Base-by-base conservation (phyloP, 2,329 filamentous ascomycete species). In the Nannizziopsis barbatae region DNA sequence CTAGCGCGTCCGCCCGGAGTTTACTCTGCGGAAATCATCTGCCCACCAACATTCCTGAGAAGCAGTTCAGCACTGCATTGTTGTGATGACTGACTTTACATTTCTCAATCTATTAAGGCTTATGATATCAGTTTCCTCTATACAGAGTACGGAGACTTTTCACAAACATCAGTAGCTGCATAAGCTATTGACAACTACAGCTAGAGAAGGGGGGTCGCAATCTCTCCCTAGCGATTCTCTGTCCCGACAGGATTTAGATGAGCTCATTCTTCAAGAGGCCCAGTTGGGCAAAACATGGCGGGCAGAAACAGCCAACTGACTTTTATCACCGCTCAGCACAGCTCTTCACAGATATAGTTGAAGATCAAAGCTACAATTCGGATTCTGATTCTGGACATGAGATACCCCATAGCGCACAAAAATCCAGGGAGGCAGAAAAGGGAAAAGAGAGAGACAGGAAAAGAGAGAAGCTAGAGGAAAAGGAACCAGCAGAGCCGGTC, bases 181-280 rank as follows among this genome's bases (percentile, higher is more conserved):
- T 27, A 27, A 27, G 22, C 22, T 27, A 27, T 27, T 27, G 22
- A 27, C 22, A 27, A 3, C 22, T 27, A 3, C 22, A 27, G 22
- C 22, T 3, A 27, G 22, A 27, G 22, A 27, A 27, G 7, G 22
- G 22, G 22, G 7, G 7, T 27, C 7, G 22, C 4, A 27, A 27
- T 27, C 22, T 27, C 22, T 27, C 7, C 22, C 22, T 4, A 27
- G 7, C 7, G 22, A 27, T 27, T 4, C 22, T 27, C 22, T 3
- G 22, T 27, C 7, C 22, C 22, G 7, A 27, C 7, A 27, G 22
- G 22, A 27, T 27, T 7, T 27, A 27, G 22, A 46, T 46, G 43
- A 14, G 33, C 22, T 71, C 71, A 0, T 68, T 78, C 14, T 80
- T 80, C 64, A 78, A 74, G 44, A 76, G 74, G 53, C 71, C 75